phyloP scores from a whole-genome alignment of 2,329 filamentous ascomycete genomes.

The Tolypocladium ophioglossoides region DNA sequence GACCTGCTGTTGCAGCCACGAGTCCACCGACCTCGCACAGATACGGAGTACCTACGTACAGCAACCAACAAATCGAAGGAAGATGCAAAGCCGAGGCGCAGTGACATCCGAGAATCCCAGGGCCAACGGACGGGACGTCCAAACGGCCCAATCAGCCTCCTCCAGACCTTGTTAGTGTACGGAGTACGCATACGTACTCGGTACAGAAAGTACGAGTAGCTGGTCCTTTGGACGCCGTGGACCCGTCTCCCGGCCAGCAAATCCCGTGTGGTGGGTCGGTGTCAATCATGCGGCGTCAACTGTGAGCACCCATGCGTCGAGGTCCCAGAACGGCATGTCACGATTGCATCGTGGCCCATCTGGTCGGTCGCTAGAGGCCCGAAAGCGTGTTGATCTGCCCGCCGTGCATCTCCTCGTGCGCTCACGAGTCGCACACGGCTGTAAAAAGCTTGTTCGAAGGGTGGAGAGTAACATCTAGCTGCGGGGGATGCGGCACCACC shows the following conservation, averaged over 20 bases:
- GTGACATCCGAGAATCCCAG: background rate
- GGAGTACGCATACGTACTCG: too few relatives aligned
- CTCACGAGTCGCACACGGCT: background rate
- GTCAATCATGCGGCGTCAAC: background rate
- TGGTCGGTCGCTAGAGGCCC: background rate
- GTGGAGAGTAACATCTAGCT: background rate
- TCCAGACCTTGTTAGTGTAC: background rate
- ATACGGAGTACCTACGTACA: too few relatives aligned
- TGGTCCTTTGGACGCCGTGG: background rate
- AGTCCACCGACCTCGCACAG: background rate
- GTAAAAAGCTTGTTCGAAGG: background rate
- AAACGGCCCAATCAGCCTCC: background rate
- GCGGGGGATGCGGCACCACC: background rate
- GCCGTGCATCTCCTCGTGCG: background rate
- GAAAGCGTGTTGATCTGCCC: constrained; percentile 9
- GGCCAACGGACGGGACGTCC: background rate
- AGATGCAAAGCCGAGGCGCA: background rate
- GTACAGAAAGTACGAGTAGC: too few relatives aligned
- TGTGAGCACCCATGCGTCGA: constrained; percentile 12
- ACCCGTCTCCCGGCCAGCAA: background rate
- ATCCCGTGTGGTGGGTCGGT: too few relatives aligned
- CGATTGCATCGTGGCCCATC: constrained; percentile 12
- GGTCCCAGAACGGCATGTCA: constrained; percentile 18
- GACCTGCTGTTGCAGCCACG: too few relatives aligned
- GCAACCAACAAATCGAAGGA: background rate